Evolutionary conservation across 345 rosid species (phyloP), one percentile per base, ranked within the genome.

Genomic region (Zanthoxylum bungeanum): DNA sequence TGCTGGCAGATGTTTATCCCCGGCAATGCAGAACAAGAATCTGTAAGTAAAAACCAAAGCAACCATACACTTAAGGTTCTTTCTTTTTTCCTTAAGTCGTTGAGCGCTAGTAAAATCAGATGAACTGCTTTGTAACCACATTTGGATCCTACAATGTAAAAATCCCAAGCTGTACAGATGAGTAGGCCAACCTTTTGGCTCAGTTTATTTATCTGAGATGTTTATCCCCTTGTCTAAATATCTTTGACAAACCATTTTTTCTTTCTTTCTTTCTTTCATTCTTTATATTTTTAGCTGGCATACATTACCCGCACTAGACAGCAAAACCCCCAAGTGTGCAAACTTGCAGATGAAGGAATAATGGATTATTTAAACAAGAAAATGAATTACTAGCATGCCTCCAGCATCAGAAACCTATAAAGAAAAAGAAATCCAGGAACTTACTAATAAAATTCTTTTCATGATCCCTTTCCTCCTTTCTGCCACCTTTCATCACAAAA

Each of bases 1-100:
- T 64, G 55, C 72, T 40, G 27, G 42, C 53, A 63, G 25, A 69
- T 22, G 52, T 70, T 59, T 49, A 59, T 47, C 57, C 57, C 47
- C 14, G 9, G 36, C 36, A 19, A 57, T 36, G 3, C 24, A 68
- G 30, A 28, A 53, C 53, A 16, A 42, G 52, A 69, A 14, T 52
- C 19, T 14, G 21, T 1, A 52, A 22, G 16, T 7, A 14, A 24
- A 34, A 24, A 34, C n/a, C 3, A 12, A 51, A 50, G 34, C 11
- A 4, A 34, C n/a, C n/a, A n/a, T n/a, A n/a, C n/a, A n/a, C n/a
- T n/a, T n/a, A n/a, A n/a, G n/a, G n/a, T n/a, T n/a, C n/a, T 5
- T n/a, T 7, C 22, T 16, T 28, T 55, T 14, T 28, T 14, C 28
- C 21, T 57, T 6, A 57, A 30, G 22, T 56, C 3, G 5, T 30